Percentiles rank a stretch among this genome's conserved stretches.
Conservation (phyloP, 192 early-diverging fungal genomes). For the Coemansia reversa region DNA sequence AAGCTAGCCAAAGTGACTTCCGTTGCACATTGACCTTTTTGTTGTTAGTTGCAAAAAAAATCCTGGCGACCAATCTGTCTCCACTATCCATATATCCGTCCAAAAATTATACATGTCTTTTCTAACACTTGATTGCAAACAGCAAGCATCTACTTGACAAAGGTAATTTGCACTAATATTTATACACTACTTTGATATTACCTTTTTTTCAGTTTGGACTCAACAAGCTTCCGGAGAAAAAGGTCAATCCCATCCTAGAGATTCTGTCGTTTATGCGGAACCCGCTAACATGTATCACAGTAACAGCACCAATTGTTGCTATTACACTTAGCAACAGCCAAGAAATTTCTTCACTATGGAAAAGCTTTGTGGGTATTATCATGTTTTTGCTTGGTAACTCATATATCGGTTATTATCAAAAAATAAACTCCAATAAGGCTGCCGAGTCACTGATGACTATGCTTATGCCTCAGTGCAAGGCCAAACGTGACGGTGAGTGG, state of each 20-base stretch:
- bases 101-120: too few species aligned
- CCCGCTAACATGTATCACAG: conserved; percentile 78
- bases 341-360: conserved; percentile 70
- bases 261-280: conserved; percentile 86
- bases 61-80: too few species aligned
- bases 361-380: conserved; percentile 80
- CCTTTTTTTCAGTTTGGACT: conserved; percentile 63
- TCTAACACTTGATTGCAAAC: neutral
- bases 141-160: neutral
- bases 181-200: neutral
- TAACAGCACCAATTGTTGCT: conserved; percentile 80
- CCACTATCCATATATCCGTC: too few species aligned
- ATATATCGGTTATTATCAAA: conserved; percentile 83
- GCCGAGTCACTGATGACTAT: conserved; percentile 93
- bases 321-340: conserved; percentile 72
- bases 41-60: too few species aligned
- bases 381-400: conserved; percentile 80
- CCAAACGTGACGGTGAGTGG: conserved; percentile 82
- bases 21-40: too few species aligned
- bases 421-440: conserved; percentile 84
- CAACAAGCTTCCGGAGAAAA: conserved; percentile 71
- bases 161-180: neutral
- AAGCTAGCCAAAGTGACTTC: neutral
- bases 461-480: conserved; percentile 81
- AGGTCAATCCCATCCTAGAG: conserved; percentile 75